Evolutionary conservation across 768 basidiomycete genomes (phyloP).

Genomic region (Daedaleopsis nitida): DNA sequence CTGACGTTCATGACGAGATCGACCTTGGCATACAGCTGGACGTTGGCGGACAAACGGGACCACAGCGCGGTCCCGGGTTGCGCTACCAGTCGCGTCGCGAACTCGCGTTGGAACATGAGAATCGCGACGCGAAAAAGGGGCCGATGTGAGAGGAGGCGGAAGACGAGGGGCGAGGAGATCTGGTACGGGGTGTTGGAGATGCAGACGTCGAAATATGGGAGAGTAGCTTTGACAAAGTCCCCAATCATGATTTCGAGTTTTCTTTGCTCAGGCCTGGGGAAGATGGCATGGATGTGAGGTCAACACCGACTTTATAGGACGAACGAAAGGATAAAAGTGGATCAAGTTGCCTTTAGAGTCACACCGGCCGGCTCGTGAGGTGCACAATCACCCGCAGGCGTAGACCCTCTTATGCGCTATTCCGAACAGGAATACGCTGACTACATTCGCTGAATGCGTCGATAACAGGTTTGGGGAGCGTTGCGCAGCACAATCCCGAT

Average conservation of each 20-base stretch:
- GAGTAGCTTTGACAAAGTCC: constrained; percentile 96
- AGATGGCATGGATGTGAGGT: background rate
- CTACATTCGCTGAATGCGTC: too few species aligned
- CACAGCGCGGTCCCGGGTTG: constrained; percentile 82
- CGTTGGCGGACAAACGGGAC: constrained; percentile 95
- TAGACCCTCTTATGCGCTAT: too few species aligned
- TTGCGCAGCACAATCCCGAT: too few species aligned
- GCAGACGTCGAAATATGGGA: constrained; percentile 99
- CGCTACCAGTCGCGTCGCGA: constrained; percentile 90
- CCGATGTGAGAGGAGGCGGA: constrained; percentile 94
- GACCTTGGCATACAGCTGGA: constrained; percentile 95
- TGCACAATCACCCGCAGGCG: too few species aligned
- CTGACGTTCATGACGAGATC: constrained; percentile 96
- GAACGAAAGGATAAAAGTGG: too few species aligned
- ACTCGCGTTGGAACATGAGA: constrained; percentile 99
- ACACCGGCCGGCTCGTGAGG: too few species aligned
- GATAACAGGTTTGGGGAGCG: too few species aligned
- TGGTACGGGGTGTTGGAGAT: constrained; percentile 99
- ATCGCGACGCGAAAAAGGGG: constrained; percentile 93
- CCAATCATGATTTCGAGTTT: constrained; percentile 95
- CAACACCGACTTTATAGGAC: background rate
- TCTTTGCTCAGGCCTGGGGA: constrained; percentile 83
- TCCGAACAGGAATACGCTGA: too few species aligned
- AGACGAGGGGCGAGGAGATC: constrained; percentile 96
- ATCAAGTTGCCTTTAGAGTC: too few species aligned